phyloP scores from a whole-genome alignment of 345 rosid genomes.

The rapeseed (Brassica napus) region DNA sequence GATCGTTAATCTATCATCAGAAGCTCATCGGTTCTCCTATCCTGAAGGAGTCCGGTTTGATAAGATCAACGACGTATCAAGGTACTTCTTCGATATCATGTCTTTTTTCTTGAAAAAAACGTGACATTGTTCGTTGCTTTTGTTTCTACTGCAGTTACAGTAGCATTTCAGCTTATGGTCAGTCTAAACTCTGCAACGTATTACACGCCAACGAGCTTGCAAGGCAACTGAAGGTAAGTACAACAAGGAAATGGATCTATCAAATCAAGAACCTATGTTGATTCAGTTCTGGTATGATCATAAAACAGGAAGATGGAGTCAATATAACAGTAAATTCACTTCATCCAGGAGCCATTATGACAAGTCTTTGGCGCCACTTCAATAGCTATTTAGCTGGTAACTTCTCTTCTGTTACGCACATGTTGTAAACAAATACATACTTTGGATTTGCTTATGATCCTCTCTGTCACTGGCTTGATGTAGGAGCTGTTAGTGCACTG shows the following conservation, averaged over 20 bases:
- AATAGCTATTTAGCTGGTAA: slow-evolving; percentile 45
- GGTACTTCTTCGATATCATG: slow-evolving; percentile 25
- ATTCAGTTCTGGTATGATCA: neutral
- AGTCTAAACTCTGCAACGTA: slow-evolving; percentile 49
- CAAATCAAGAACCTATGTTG: neutral
- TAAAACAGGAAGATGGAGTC: slow-evolving; percentile 56
- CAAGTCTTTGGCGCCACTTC: slow-evolving; percentile 53
- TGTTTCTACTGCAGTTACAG: slow-evolving; percentile 44
- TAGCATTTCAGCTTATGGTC: slow-evolving; percentile 51
- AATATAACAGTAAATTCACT: slow-evolving; percentile 63
- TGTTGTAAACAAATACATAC: neutral
- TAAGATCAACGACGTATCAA: slow-evolving; percentile 49
- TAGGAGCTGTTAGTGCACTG: slow-evolving; percentile 38
- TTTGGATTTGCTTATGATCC: neutral
- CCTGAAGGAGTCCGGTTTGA: slow-evolving; percentile 53
- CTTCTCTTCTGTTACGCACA: neutral
- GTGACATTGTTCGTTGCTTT: neutral
- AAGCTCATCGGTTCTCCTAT: slow-evolving; percentile 45
- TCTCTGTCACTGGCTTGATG: slow-evolving; percentile 6
- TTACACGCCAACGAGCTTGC: slow-evolving; percentile 52
- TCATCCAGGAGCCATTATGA: slow-evolving; percentile 70
- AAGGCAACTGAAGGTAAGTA: slow-evolving; percentile 45
- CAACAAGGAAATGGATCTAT: neutral
- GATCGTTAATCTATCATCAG: slow-evolving; percentile 59
- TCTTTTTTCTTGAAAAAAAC: neutral